phyloP scores from a whole-genome alignment of 441 rosid species.

The Jatropha podagrica region DNA sequence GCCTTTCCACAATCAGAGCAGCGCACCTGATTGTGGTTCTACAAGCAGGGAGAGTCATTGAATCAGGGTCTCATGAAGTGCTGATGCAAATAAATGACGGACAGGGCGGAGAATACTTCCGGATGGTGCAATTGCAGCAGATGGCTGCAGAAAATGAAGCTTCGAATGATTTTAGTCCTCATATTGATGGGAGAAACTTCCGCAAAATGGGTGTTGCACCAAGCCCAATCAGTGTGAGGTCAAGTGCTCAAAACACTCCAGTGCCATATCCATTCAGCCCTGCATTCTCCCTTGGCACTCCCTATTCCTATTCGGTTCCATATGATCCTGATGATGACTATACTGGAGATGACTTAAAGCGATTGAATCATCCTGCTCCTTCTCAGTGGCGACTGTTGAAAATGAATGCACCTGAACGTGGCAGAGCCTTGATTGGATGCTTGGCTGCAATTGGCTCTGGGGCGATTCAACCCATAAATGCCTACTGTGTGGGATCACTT shows the following conservation, averaged over 20 bases:
- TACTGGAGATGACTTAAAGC: slow-evolving; percentile 22
- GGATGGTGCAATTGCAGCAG: slow-evolving; percentile 53
- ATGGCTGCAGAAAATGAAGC: slow-evolving; percentile 33
- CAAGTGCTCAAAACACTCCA: slow-evolving; percentile 46
- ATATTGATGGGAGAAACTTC: slow-evolving; percentile 31
- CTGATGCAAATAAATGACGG: slow-evolving; percentile 37
- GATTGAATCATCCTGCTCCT: slow-evolving; percentile 40
- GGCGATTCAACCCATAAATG: slow-evolving; percentile 68
- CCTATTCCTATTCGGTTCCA: slow-evolving; percentile 48
- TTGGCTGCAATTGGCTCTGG: slow-evolving; percentile 63
- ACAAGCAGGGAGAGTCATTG: slow-evolving; percentile 56
- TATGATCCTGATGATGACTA: slow-evolving; percentile 44
- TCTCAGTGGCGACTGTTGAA: slow-evolving; percentile 62
- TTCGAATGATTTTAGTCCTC: slow-evolving; percentile 17
- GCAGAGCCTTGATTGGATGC: slow-evolving; percentile 50
- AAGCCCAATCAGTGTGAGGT: slow-evolving; percentile 44
- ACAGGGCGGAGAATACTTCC: slow-evolving; percentile 46
- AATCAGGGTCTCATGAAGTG: slow-evolving; percentile 62
- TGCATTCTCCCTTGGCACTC: slow-evolving; percentile 58
- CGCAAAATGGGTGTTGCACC: slow-evolving; percentile 32
- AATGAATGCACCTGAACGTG: slow-evolving; percentile 58
- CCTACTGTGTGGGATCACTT: slow-evolving; percentile 60
- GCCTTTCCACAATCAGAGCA: slow-evolving; percentile 49
- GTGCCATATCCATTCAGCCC: slow-evolving; percentile 53
- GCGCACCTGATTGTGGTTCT: slow-evolving; percentile 53